Percentiles rank a stretch among this genome's conserved stretches.
phyloP scores from a whole-genome alignment of 768 basidiomycete species.

The Ramaria rubella region DNA sequence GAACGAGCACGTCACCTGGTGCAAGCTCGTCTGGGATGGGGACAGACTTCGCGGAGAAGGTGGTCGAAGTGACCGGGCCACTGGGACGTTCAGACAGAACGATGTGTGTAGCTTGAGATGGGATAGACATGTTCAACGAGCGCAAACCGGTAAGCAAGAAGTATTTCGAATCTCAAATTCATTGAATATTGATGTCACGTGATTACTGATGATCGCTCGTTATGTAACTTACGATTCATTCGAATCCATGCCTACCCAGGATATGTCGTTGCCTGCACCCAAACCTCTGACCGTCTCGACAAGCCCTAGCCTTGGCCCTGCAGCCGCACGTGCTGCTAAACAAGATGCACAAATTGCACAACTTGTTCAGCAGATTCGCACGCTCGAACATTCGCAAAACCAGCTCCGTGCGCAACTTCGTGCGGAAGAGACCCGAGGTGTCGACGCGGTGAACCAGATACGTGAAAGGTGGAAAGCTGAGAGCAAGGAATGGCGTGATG shows the following conservation, averaged over 20 bases:
- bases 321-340: conserved; percentile 48
- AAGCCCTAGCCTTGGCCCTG: conserved; percentile 24
- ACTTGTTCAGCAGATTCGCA: conserved; percentile 61
- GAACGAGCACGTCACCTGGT: conserved; percentile 54
- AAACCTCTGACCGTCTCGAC: conserved; percentile 2
- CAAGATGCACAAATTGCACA: conserved; percentile 68
- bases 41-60: conserved; percentile 16
- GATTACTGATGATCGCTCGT: background rate
- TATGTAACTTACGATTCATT: too few species aligned
- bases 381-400: conserved; percentile 54
- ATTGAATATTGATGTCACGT: background rate
- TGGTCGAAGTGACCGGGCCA: background rate
- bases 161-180: background rate
- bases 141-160: too few species aligned
- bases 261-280: background rate
- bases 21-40: conserved; percentile 18
- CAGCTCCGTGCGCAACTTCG: conserved; percentile 45
- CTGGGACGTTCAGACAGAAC: conserved; percentile 1
- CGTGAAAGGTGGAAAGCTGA: conserved; percentile 48
- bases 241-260: too few species aligned
- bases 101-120: conserved; percentile 6
- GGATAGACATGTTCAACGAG: conserved; percentile 7
- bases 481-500: conserved; percentile 52
- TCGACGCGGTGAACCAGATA: conserved; percentile 35
- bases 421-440: conserved; percentile 37